These are phyloP conservation scores for Pleurotus sapidus DNA, from an alignment of 768 basidiomycete genomes.

Conservation along the genomic window DNA sequence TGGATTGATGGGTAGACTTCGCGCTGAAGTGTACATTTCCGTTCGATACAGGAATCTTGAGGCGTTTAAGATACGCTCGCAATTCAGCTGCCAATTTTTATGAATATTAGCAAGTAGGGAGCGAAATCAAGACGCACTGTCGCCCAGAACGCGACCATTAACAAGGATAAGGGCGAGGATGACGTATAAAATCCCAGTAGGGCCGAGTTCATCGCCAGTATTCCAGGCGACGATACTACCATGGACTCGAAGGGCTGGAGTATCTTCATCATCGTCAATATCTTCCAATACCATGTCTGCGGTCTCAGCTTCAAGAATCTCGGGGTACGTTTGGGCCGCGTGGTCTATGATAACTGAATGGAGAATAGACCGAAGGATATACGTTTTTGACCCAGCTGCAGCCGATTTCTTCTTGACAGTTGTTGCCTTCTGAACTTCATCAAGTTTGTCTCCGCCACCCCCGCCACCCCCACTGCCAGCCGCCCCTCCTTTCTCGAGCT, in stretches of 20 bases:
- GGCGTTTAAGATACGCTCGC: constrained; percentile 62
- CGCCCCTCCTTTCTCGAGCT: constrained; percentile 38
- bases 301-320: constrained; percentile 46
- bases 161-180: constrained; percentile 85
- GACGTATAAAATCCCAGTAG: constrained; percentile 75
- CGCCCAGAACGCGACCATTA: constrained; percentile 68
- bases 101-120: not conserved
- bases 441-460: constrained; percentile 40
- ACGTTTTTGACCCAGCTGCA: constrained; percentile 68
- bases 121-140: constrained; percentile 50
- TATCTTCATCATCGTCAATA: constrained; percentile 42
- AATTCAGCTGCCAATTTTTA: constrained; percentile 57
- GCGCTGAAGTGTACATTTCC: constrained; percentile 49
- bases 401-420: constrained; percentile 66
- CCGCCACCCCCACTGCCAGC: constrained; percentile 17
- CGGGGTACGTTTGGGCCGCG: constrained; percentile 53
- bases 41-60: constrained; percentile 52
- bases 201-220: constrained; percentile 59
- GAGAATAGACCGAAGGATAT: constrained; percentile 78
- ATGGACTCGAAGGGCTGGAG: constrained; percentile 39
- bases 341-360: constrained; percentile 58
- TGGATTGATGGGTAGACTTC: constrained; percentile 43
- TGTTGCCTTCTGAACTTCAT: constrained; percentile 45
- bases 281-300: constrained; percentile 49
- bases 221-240: constrained; percentile 79